Percentiles rank a stretch among this genome's conserved stretches.
Evolutionary conservation across 2,329 filamentous ascomycete species (phyloP).

Genomic region (Cephalotrichum gorgonifer): DNA sequence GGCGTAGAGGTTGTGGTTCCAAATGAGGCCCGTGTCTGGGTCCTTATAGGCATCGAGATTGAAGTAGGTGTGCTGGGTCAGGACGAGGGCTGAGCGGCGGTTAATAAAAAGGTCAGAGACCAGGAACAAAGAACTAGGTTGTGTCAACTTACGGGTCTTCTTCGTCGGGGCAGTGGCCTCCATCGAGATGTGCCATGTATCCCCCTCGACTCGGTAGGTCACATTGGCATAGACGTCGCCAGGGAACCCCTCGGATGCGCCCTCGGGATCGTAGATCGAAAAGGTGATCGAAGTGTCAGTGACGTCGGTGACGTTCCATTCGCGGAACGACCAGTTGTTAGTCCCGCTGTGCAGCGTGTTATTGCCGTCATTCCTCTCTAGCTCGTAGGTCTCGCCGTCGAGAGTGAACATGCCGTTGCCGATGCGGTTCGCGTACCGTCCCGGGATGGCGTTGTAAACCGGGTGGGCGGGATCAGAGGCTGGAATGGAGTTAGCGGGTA

Average conservation of each 20-base stretch:
- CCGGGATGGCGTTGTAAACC: constrained; percentile 52
- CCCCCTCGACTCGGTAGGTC: constrained; percentile 49
- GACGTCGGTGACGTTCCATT: constrained; percentile 48
- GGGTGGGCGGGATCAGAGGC: constrained; percentile 39
- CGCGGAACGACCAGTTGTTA: constrained; percentile 53
- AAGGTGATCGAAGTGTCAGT: constrained; percentile 53
- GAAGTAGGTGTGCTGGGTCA: constrained; percentile 59
- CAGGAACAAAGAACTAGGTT: not conserved
- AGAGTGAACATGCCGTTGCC: constrained; percentile 46
- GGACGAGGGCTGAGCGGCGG: constrained; percentile 39
- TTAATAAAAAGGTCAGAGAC: not conserved
- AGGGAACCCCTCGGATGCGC: constrained; percentile 49
- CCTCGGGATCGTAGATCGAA: constrained; percentile 47
- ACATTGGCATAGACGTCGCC: constrained; percentile 50
- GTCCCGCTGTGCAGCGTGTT: constrained; percentile 49
- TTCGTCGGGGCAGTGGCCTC: constrained; percentile 41
- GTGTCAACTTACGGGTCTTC: constrained; percentile 18
- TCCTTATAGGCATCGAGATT: constrained; percentile 57
- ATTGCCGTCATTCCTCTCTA: constrained; percentile 40
- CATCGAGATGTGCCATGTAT: constrained; percentile 51
- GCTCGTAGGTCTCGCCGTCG: constrained; percentile 39
- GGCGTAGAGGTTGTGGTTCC: constrained; percentile 53
- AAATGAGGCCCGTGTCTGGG: constrained; percentile 40
- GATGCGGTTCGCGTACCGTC: constrained; percentile 55
- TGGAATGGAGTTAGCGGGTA: too few relatives aligned